Percentiles rank a stretch among this genome's conserved stretches.
Conservation (phyloP, 2,329 filamentous ascomycete genomes). For the Cercospora sojina region DNA sequence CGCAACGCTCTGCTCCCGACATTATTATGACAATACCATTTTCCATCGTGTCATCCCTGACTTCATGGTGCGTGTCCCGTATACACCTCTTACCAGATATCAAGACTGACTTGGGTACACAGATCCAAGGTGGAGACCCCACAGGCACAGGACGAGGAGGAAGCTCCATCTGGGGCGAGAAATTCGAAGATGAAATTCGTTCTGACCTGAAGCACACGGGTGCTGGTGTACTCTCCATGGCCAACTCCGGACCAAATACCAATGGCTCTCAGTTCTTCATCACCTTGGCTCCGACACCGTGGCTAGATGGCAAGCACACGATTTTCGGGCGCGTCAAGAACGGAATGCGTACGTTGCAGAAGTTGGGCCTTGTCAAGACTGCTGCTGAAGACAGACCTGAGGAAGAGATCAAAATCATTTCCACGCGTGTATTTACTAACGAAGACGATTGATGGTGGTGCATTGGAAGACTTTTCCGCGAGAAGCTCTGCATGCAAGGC, state of each 20-base stretch:
- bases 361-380: conserved; percentile 86
- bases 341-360: conserved; percentile 78
- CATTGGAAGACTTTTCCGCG: background rate
- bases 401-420: conserved; percentile 78
- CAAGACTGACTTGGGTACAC: background rate
- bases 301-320: conserved; percentile 95
- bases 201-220: conserved; percentile 71
- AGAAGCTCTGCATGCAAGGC: background rate
- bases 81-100: background rate
- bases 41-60: conserved; percentile 93
- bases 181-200: conserved; percentile 89
- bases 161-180: conserved; percentile 84
- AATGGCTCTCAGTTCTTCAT: conserved; percentile 97
- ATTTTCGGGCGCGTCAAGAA: conserved; percentile 89
- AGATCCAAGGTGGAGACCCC: conserved; percentile 62
- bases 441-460: conserved; percentile 54
- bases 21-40: conserved; percentile 82
- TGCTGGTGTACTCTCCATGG: conserved; percentile 77
- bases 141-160: conserved; percentile 92
- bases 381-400: conserved; percentile 75
- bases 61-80: conserved; percentile 79
- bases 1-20: conserved; percentile 70
- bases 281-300: conserved; percentile 88
- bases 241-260: conserved; percentile 87
- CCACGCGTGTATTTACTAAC: conserved; percentile 68